These are phyloP conservation scores for Acephala macrosclerotiorum DNA, from an alignment of 2,329 filamentous ascomycete genomes.

Conservation along the genomic window DNA sequence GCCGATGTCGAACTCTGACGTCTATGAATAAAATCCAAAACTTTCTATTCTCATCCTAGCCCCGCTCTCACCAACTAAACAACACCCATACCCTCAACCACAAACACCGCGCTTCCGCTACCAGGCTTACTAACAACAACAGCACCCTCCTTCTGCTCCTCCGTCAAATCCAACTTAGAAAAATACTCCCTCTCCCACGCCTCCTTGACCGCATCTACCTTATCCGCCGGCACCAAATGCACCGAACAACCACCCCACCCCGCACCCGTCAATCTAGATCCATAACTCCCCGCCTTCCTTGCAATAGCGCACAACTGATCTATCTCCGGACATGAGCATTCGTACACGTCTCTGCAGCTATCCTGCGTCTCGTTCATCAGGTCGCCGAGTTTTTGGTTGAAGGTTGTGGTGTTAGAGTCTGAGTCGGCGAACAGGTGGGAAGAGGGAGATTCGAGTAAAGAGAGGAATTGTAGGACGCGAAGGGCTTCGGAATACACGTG, in stretches of 20 bases:
- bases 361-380: constrained; percentile 90
- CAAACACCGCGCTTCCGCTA: constrained; percentile 68
- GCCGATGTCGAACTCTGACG: too few relatives aligned
- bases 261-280: constrained; percentile 87
- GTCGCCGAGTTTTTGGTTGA: constrained; percentile 75
- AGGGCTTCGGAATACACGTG: constrained; percentile 93
- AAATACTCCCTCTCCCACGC: constrained; percentile 88
- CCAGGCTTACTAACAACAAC: constrained; percentile 91
- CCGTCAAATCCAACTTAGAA: constrained; percentile 66
- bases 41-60: too few relatives aligned
- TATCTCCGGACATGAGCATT: constrained; percentile 93
- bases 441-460: constrained; percentile 68
- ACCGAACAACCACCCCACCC: constrained; percentile 98
- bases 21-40: too few relatives aligned
- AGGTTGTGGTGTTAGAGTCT: constrained; percentile 57
- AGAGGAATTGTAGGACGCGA: constrained; percentile 84
- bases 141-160: constrained; percentile 78
- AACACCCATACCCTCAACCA: constrained; percentile 42
- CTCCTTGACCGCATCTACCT: constrained; percentile 77
- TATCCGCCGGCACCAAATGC: constrained; percentile 86
- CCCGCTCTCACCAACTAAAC: too few relatives aligned
- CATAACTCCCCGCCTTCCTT: constrained; percentile 78
- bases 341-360: constrained; percentile 86
- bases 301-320: constrained; percentile 87
- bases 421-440: constrained; percentile 42